Conservation (phyloP, 306 rosid species). For the Phaseolus lunatus region DNA sequence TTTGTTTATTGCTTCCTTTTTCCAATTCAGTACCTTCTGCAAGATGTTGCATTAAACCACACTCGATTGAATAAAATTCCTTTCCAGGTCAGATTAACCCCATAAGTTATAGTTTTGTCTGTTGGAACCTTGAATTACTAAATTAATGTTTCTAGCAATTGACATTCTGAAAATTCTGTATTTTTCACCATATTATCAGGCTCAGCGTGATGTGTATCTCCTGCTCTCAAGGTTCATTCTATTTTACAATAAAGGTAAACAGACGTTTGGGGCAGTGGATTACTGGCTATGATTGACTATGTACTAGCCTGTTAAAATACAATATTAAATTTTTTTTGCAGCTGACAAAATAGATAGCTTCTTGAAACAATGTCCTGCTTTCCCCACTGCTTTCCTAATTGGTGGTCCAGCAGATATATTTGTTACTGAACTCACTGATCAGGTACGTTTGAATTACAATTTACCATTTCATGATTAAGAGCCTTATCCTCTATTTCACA, state of each 20-base stretch:
- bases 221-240: constrained; percentile 90
- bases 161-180: constrained; percentile 36
- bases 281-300: constrained; percentile 33
- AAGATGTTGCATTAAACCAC: constrained; percentile 86
- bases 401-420: constrained; percentile 89
- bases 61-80: constrained; percentile 67
- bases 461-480: constrained; percentile 23
- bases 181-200: constrained; percentile 62
- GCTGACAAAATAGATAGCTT: constrained; percentile 79
- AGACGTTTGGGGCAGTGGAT: constrained; percentile 42
- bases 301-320: constrained; percentile 41
- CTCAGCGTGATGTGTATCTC: constrained; percentile 90
- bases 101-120: constrained; percentile 32
- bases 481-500: constrained; percentile 1
- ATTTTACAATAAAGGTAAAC: constrained; percentile 85
- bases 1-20: constrained; percentile 24
- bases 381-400: constrained; percentile 81
- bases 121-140: constrained; percentile 17
- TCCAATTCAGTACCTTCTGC: constrained; percentile 78
- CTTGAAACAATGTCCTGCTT: constrained; percentile 78
- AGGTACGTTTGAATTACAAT: constrained; percentile 57
- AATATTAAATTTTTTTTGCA: constrained; percentile 49
- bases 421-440: constrained; percentile 92
- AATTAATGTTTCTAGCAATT: constrained; percentile 21
- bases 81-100: constrained; percentile 49